Percentiles rank a stretch among this genome's conserved stretches.
Conservation (phyloP, 2,329 filamentous ascomycete species). For the Aspergillaceae sp. region DNA sequence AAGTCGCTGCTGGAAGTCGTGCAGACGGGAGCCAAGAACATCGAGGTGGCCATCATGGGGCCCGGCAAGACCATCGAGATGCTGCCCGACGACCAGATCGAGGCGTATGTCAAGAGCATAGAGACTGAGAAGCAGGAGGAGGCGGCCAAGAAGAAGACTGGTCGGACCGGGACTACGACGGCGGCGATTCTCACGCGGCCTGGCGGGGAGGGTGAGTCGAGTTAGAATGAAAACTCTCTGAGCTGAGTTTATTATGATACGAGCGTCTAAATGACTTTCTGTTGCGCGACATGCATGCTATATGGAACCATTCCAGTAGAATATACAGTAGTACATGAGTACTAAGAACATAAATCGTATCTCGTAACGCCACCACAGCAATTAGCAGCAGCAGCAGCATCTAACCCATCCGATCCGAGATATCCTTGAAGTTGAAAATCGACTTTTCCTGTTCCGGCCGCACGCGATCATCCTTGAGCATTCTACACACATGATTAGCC, state of each 20-base stretch:
- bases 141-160: slow-evolving; percentile 91
- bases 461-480: slow-evolving; percentile 85
- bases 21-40: slow-evolving; percentile 98
- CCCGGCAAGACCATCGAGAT: slow-evolving; percentile 87
- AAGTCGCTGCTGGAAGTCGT: slow-evolving; percentile 97
- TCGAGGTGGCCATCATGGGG: slow-evolving; percentile 97
- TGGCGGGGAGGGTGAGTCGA: slow-evolving; percentile 31
- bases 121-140: slow-evolving; percentile 99
- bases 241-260: too few species aligned
- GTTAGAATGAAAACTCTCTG: slow-evolving; percentile 3
- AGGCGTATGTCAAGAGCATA: slow-evolving; percentile 96
- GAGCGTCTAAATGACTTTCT: neutral
- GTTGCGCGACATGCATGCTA: neutral
- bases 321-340: neutral
- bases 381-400: slow-evolving; percentile 1
- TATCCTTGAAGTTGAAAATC: slow-evolving; percentile 68
- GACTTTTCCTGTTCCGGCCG: slow-evolving; percentile 51
- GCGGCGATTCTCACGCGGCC: slow-evolving; percentile 63
- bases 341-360: slow-evolving; percentile 14
- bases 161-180: slow-evolving; percentile 39
- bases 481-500: slow-evolving; percentile 39
- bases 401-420: slow-evolving; percentile 59
- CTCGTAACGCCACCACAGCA: slow-evolving; percentile 13
- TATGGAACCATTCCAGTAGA: neutral
- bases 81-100: slow-evolving; percentile 90